Conservation (phyloP, 164 flowering plant species). For the Vitis cinerea region DNA sequence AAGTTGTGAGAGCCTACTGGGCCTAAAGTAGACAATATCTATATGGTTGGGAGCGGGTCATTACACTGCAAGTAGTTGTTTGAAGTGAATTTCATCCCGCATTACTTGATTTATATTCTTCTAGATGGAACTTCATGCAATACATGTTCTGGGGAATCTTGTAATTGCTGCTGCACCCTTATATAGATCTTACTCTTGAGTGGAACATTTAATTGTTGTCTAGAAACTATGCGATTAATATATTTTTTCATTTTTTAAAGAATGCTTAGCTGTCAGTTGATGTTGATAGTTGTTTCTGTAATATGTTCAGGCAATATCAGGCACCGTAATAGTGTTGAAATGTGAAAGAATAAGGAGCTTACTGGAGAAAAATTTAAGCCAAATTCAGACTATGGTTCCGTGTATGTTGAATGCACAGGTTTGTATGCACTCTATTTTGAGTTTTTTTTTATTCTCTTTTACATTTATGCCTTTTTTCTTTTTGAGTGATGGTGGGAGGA, state of each 20-base stretch:
- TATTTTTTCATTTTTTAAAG: background rate
- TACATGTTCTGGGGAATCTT: background rate
- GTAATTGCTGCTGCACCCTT: background rate
- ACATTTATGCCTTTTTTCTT: background rate
- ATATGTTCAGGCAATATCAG: conserved; percentile 67
- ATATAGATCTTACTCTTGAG: background rate
- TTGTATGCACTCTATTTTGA: conserved; percentile 15
- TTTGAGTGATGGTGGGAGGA: background rate
- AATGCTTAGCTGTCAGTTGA: background rate
- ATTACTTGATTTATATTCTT: background rate
- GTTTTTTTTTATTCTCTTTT: background rate
- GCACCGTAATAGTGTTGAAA: conserved; percentile 46
- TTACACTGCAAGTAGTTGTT: background rate
- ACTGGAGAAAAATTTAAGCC: conserved; percentile 51
- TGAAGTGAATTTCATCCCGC: background rate
- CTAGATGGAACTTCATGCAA: background rate
- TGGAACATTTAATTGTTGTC: background rate
- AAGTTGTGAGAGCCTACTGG: no score
- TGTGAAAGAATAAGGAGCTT: conserved; percentile 47
- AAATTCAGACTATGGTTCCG: conserved; percentile 73
- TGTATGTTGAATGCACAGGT: conserved; percentile 66
- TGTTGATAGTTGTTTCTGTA: background rate
- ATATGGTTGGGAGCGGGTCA: no score
- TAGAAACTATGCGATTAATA: background rate
- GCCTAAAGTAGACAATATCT: no score